These are phyloP conservation scores for Coniochaeta sp. DNA, from an alignment of 2,329 filamentous ascomycete genomes.

Conservation along the genomic window DNA sequence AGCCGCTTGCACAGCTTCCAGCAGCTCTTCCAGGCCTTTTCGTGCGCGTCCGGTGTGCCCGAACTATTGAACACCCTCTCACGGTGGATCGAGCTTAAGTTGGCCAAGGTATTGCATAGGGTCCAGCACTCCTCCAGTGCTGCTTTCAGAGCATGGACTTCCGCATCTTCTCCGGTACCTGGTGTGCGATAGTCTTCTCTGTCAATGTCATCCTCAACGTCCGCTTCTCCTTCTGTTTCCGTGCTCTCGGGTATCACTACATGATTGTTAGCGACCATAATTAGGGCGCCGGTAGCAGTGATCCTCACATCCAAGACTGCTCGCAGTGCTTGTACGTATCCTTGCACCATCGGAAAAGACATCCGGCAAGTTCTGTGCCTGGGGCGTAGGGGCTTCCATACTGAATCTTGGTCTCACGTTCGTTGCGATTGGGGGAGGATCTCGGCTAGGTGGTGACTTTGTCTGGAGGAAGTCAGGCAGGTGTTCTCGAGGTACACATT, in stretches of 20 bases:
- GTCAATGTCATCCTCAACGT: slow-evolving; percentile 40
- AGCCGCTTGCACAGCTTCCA: slow-evolving; percentile 89
- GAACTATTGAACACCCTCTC: slow-evolving; percentile 71
- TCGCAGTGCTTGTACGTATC: slow-evolving; percentile 59
- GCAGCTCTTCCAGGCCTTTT: slow-evolving; percentile 87
- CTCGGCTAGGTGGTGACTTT: slow-evolving; percentile 35
- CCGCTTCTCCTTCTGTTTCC: slow-evolving; percentile 42
- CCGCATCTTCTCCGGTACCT: slow-evolving; percentile 37
- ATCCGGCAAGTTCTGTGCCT: slow-evolving; percentile 75
- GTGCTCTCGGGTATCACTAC: slow-evolving; percentile 44
- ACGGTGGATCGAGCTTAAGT: slow-evolving; percentile 75
- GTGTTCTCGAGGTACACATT: not conserved
- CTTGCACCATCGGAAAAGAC: slow-evolving; percentile 49
- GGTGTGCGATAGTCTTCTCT: slow-evolving; percentile 14
- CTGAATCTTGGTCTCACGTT: slow-evolving; percentile 63
- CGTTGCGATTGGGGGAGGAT: slow-evolving; percentile 68
- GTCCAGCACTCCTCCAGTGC: slow-evolving; percentile 89
- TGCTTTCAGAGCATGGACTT: slow-evolving; percentile 61
- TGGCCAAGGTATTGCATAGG: slow-evolving; percentile 83
- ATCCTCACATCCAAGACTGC: slow-evolving; percentile 66
- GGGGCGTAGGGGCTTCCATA: slow-evolving; percentile 65
- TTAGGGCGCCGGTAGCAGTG: not conserved
- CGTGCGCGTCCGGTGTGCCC: slow-evolving; percentile 67
- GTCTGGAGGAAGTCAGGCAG: not conserved
- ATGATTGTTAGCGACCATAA: slow-evolving; percentile 16